Evolutionary conservation across 1,139 yeast genomes (phyloP), one percentile per base, ranked within the genome.

Genomic region (Sugiyamaella pinicola): DNA sequence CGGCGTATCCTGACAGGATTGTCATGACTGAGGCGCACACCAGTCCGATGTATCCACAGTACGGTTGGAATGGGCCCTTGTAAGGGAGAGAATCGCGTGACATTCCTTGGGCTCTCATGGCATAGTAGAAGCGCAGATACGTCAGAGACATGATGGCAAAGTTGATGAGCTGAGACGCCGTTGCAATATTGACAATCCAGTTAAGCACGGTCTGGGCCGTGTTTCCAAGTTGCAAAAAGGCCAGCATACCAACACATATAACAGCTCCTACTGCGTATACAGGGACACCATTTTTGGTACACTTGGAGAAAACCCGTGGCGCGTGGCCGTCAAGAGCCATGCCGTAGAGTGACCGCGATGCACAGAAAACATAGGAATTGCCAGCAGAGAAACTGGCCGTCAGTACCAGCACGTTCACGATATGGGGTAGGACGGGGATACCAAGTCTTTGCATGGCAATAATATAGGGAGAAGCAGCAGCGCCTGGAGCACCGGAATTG

Each of bases 81-180:
- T 69, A 72, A 0, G 91, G 85, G 46, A 87, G 75, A 1, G 72
- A 63, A 33, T 76, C 72, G 49, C 91, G 69, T 52, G 77, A 76
- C 39, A 83, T 70, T 7, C 80, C 79, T 61, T 85, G 91, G 0
- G 77, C 81, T 41, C 74, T 66, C 60, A 81, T 75, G 2, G 91
- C 93, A 50, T 77, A 73, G 69, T 80, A 79, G 70, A 87, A 88
- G 69, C 78, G 82, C 57, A 76, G 57, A 70, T 85, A 88, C 2
- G 85, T 83, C 38, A 82, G 66, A 55, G 82, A 73, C 76, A 88
- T 82, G 59, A 82, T 76, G 42, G 80, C 78, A 64, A 84, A 87
- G 67, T 85, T 87, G 64, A 87, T 80, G 60, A 87, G 73, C 69
- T 87, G 93, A 2, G 91, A 84, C 1, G 91, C 87, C 1, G 96